Percentiles rank a stretch among this genome's conserved stretches.
Conservation (phyloP, 176 grass and related monocot species). For the Avena atlantica region DNA sequence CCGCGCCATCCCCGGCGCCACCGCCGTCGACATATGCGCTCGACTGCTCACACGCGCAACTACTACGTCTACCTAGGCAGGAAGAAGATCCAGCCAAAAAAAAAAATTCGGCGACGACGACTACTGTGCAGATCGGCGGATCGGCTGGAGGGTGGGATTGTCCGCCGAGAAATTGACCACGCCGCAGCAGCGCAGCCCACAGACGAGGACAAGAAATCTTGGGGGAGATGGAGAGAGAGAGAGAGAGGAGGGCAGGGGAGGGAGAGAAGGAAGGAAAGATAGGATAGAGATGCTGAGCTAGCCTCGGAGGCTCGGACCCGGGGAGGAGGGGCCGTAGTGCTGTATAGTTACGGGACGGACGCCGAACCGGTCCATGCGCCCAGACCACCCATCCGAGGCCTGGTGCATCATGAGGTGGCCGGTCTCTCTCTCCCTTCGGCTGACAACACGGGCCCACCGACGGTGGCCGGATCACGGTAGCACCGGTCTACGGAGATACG, state of each 20-base stretch:
- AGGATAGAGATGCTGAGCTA: conserved; percentile 46
- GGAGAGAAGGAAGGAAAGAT: neutral
- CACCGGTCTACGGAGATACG: neutral
- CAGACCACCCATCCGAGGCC: neutral
- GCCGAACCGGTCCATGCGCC: neutral
- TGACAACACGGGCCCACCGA: neutral
- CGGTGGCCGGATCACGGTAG: no score
- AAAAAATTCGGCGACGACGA: neutral
- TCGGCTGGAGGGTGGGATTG: neutral
- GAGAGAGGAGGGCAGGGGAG: neutral
- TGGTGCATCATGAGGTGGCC: neutral
- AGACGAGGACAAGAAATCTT: conserved; percentile 44
- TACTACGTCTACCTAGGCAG: neutral
- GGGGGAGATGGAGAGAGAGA: neutral
- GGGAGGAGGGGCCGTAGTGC: neutral
- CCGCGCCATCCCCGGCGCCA: conserved; percentile 41
- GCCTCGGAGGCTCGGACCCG: neutral
- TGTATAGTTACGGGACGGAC: conserved; percentile 13
- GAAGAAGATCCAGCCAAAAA: conserved; percentile 9
- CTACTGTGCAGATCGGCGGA: neutral
- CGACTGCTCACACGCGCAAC: neutral
- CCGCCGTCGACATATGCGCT: conserved; percentile 46
- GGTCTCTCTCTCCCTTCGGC: neutral
- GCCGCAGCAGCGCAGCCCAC: neutral
- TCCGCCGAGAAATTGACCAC: neutral